Percentiles rank a stretch among this genome's conserved stretches.
Conservation (phyloP, 2,329 filamentous ascomycete genomes). For the Aspergillus sp. region DNA sequence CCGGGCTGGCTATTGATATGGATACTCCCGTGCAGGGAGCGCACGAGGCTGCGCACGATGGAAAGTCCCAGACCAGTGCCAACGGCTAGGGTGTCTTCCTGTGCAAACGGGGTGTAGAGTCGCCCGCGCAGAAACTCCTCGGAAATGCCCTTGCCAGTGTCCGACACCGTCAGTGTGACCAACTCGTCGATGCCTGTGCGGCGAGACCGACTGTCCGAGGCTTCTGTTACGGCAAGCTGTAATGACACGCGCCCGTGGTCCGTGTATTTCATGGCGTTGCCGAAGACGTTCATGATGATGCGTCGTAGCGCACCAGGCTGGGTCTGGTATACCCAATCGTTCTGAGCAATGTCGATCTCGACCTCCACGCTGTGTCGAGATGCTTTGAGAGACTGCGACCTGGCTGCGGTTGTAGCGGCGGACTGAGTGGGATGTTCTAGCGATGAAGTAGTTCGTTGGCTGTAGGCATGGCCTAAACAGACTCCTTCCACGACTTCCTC, state of each 20-base stretch:
- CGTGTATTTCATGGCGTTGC: constrained; percentile 63
- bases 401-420: constrained; percentile 7
- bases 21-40: constrained; percentile 58
- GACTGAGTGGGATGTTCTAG: constrained; percentile 21
- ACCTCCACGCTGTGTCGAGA: constrained; percentile 40
- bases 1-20: constrained; percentile 54
- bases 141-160: constrained; percentile 66
- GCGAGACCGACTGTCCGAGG: constrained; percentile 28
- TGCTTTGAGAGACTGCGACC: not conserved
- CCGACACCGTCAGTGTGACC: constrained; percentile 50
- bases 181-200: constrained; percentile 32
- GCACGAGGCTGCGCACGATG: constrained; percentile 61
- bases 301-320: constrained; percentile 55
- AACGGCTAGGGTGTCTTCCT: constrained; percentile 59
- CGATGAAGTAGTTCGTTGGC: constrained; percentile 23
- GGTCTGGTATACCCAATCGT: constrained; percentile 53
- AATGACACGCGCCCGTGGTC: constrained; percentile 51
- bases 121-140: constrained; percentile 59
- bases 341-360: constrained; percentile 51
- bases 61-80: constrained; percentile 57
- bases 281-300: constrained; percentile 62
- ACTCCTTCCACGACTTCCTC: constrained; percentile 58
- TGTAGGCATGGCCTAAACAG: constrained; percentile 47
- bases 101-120: constrained; percentile 57
- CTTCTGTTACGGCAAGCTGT: constrained; percentile 30